These are phyloP conservation scores for Penicillium frequentans DNA, from an alignment of 2,329 filamentous ascomycete genomes.

Conservation along the genomic window DNA sequence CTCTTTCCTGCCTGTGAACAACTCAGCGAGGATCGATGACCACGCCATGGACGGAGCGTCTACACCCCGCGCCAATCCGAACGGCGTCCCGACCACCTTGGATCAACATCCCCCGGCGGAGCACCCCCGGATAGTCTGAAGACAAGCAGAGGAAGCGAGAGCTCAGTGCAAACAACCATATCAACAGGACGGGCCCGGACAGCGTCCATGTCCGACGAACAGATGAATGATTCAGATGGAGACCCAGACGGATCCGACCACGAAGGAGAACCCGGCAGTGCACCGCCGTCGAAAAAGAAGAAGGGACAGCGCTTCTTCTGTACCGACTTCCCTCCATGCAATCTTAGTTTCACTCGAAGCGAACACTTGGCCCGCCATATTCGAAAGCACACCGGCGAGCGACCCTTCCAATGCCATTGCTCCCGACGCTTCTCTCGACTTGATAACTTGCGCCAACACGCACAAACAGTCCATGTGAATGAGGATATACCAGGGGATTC, in stretches of 20 bases:
- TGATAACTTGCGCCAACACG: conserved; percentile 94
- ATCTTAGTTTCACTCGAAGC: conserved; percentile 90
- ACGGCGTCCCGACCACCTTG: conserved; percentile 39
- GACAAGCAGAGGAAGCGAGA: conserved; percentile 37
- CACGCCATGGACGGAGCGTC: conserved; percentile 52
- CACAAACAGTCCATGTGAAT: conserved; percentile 95
- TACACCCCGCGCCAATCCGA: conserved; percentile 51
- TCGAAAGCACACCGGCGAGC: conserved; percentile 96
- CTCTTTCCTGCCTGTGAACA: conserved; percentile 63
- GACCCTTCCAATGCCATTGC: conserved; percentile 95
- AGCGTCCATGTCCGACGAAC: conserved; percentile 56
- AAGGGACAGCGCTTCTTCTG: conserved; percentile 96
- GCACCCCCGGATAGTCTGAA: conserved; percentile 19
- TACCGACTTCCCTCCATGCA: conserved; percentile 90
- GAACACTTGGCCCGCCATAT: conserved; percentile 96
- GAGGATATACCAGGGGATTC: conserved; percentile 95
- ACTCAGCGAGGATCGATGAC: conserved; percentile 49
- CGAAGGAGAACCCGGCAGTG: conserved; percentile 63
- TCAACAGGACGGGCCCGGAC: conserved; percentile 36
- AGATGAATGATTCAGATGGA: conserved; percentile 75
- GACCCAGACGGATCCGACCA: conserved; percentile 66
- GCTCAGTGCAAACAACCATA: conserved; percentile 7
- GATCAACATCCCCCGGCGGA: conserved; percentile 20
- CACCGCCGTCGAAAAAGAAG: conserved; percentile 84
- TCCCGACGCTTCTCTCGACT: conserved; percentile 87